Evolutionary conservation across 164 flowering plant species (phyloP).

Genomic region (Cinnamomum chago): DNA sequence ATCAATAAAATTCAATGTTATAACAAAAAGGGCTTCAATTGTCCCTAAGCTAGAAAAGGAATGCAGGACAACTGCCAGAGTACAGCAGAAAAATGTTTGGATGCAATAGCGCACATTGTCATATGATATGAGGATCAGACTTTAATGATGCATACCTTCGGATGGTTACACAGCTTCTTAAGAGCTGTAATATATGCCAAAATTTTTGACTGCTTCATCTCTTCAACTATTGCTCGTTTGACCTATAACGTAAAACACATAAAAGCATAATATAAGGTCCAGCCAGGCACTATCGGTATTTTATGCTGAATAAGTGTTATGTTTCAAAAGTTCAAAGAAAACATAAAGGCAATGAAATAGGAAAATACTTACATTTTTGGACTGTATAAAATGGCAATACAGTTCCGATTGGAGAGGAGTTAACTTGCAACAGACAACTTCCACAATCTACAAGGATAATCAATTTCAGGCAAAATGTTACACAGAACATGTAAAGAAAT

Average conservation of each 20-base stretch:
- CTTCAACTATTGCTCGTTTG: conserved; percentile 64
- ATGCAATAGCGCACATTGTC: no score
- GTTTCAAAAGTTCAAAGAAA: not conserved
- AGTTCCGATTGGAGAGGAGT: conserved; percentile 76
- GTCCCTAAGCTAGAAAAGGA: no score
- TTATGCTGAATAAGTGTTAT: not conserved
- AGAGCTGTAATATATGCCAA: conserved; percentile 97
- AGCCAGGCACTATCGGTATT: not conserved
- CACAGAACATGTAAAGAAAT: not conserved
- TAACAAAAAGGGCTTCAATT: no score
- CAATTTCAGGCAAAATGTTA: not conserved
- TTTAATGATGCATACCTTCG: conserved; percentile 2
- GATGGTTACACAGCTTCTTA: conserved; percentile 92
- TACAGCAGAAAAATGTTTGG: no score
- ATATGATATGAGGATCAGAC: no score
- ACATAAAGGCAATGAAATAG: not conserved
- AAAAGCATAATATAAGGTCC: not conserved
- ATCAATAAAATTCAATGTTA: no score
- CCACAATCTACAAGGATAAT: conserved; percentile 66
- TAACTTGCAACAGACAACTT: conserved; percentile 98
- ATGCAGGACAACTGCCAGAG: no score
- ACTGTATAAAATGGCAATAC: conserved; percentile 88
- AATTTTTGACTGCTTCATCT: conserved; percentile 75
- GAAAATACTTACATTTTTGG: conserved; percentile 71
- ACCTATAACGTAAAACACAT: conserved; percentile 38